Evolutionary conservation across 352 stramenopile genomes (phyloP), one percentile per base, ranked within the genome.

Genomic region (Phytophthora vignae): DNA sequence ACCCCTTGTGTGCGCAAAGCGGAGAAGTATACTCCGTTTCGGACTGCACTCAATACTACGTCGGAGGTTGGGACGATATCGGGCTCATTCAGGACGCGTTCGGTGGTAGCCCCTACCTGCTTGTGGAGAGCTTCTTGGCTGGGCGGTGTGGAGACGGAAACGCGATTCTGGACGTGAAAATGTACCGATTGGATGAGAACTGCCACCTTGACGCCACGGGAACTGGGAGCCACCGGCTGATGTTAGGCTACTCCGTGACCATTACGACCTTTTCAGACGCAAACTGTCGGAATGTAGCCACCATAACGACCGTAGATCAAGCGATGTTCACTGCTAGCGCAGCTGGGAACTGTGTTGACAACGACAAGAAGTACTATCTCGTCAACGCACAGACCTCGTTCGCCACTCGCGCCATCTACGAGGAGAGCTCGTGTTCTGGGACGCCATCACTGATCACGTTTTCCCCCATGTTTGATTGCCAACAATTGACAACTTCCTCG

Each of bases 41-140:
- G 1, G 61, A 61, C 14, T 62, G 61, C 14, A 60, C 38, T 4
- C n/a, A 67, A 12, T 67, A 60, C 4, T 31, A 60, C 29, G 27
- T n/a, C 19, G 38, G 46, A 6, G 58, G 58, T 1, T 46, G n/a
- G 42, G 60, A 67, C 15, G 22, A 60, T 15, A 11, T 67, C 5
- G 60, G 60, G 4, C 15, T 67, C 19, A 60, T 67, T 1, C 21
- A 4, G 2, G 36, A 60, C 11, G 36, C 36, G 4, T 42, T 42
- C 4, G 36, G 11, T 12, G 21, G 53, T 11, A 31, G 55, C 46
- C 58, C 58, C 1, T 17, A 64, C 10, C 17, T 67, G 38, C 9
- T 60, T 17, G 50, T 60, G 27, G 49, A 67, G 22, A 53, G 49
- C 33, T 60, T 49, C 25, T 11, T 33, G 50, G 14, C 31, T 40